Evolutionary conservation across 129 eudicot genomes (phyloP).

Genomic region (Lactuca saligna): DNA sequence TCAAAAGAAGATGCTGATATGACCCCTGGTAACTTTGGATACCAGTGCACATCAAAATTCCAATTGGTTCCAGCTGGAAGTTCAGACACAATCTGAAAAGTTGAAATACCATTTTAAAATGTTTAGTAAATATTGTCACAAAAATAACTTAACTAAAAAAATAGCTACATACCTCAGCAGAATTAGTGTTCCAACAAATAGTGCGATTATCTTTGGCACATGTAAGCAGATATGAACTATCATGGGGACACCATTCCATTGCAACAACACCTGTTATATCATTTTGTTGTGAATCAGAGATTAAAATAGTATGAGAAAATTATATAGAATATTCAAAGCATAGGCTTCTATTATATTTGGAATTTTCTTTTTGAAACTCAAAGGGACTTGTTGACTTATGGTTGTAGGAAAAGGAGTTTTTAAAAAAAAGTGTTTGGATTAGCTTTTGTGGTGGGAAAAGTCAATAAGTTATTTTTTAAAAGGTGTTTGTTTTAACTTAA

Average conservation of each 20-base stretch:
- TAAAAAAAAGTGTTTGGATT: no score
- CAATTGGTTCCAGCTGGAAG: conserved; percentile 85
- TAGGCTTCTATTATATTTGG: no score
- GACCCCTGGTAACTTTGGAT: conserved; percentile 79
- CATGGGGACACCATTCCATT: conserved; percentile 91
- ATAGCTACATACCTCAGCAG: conserved; percentile 62
- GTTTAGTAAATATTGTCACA: not conserved
- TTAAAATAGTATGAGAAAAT: conserved; percentile 12
- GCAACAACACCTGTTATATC: conserved; percentile 73
- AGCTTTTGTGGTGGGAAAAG: no score
- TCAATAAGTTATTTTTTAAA: no score
- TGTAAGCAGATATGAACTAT: conserved; percentile 80
- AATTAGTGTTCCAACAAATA: conserved; percentile 72
- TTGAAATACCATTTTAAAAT: conserved; percentile 4
- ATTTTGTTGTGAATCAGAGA: conserved; percentile 4
- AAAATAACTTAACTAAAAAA: conserved; percentile 2
- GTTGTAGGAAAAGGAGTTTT: no score
- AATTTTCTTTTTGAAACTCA: no score
- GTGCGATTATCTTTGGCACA: conserved; percentile 95
- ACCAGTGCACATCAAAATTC: conserved; percentile 92
- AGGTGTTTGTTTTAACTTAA: no score
- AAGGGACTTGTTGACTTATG: no score
- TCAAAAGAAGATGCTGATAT: conserved; percentile 90
- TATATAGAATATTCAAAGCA: not conserved
- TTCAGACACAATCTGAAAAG: conserved; percentile 71